Evolutionary conservation across 2,329 filamentous ascomycete genomes (phyloP).

Genomic region (Penicillium sp.): DNA sequence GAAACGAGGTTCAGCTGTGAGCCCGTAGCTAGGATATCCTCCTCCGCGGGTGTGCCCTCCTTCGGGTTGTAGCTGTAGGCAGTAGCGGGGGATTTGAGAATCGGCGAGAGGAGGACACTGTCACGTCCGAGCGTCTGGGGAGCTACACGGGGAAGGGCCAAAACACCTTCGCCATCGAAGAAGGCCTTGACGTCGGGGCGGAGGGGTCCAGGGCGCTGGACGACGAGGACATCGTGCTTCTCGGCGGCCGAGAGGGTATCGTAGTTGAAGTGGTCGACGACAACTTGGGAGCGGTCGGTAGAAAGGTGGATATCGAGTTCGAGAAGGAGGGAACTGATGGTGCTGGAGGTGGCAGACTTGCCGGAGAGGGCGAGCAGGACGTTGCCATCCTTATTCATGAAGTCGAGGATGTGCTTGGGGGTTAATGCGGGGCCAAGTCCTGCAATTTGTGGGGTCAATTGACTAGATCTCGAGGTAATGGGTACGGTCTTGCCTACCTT

Average conservation of each 20-base stretch:
- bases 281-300: slow-evolving; percentile 73
- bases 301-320: slow-evolving; percentile 90
- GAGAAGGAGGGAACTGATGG: slow-evolving; percentile 72
- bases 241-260: slow-evolving; percentile 72
- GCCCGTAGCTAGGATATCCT: slow-evolving; percentile 82
- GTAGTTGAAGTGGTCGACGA: slow-evolving; percentile 96
- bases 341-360: slow-evolving; percentile 63
- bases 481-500: slow-evolving; percentile 56
- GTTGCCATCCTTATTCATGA: slow-evolving; percentile 88
- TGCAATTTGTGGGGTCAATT: slow-evolving; percentile 40
- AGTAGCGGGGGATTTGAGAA: slow-evolving; percentile 76
- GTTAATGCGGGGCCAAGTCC: slow-evolving; percentile 85
- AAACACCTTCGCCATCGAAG: slow-evolving; percentile 65
- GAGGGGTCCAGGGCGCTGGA: slow-evolving; percentile 63
- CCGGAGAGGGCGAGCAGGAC: slow-evolving; percentile 81
- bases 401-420: slow-evolving; percentile 80
- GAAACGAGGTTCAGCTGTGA: slow-evolving; percentile 81
- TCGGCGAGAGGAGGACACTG: slow-evolving; percentile 71
- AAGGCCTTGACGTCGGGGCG: slow-evolving; percentile 70
- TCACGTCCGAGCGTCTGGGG: slow-evolving; percentile 76
- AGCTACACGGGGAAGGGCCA: slow-evolving; percentile 78
- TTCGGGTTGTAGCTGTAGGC: slow-evolving; percentile 94
- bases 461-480: slow-evolving; percentile 2
- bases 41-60: slow-evolving; percentile 68
- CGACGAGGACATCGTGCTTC: slow-evolving; percentile 80